These are phyloP conservation scores for Verticillium dahliae DNA, from an alignment of 2,329 filamentous ascomycete genomes.

Conservation along the genomic window DNA sequence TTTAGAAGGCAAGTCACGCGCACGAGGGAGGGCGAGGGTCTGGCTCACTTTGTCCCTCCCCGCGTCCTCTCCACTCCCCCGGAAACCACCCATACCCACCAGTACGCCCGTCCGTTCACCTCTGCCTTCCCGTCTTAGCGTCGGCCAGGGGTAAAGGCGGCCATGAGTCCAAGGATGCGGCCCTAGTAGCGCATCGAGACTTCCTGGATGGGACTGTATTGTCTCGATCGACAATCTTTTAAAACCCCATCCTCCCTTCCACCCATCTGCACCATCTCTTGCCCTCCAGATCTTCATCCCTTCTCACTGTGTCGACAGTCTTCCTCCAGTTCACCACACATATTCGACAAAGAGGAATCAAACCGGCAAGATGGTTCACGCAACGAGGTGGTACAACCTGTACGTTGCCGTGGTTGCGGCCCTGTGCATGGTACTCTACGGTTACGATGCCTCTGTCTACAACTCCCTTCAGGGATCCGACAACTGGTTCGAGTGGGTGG, in stretches of 20 bases:
- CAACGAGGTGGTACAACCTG: conserved; percentile 39
- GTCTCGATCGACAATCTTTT: conserved; percentile 1
- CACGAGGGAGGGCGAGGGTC: not conserved
- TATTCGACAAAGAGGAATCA: conserved; percentile 1
- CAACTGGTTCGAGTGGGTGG: conserved; percentile 61
- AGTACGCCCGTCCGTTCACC: conserved; percentile 1
- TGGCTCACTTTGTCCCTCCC: not conserved
- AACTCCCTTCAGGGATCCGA: conserved; percentile 64
- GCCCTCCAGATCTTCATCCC: not conserved
- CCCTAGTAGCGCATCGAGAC: not conserved
- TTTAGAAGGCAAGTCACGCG: not conserved
- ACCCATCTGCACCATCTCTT: not conserved
- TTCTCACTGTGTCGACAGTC: not conserved
- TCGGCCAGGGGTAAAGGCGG: not conserved
- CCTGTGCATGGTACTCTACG: conserved; percentile 69
- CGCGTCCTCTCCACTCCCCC: not conserved
- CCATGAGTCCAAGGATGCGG: not conserved
- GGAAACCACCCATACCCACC: not conserved
- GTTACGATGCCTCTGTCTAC: conserved; percentile 69
- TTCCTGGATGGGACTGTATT: not conserved
- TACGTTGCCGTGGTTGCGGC: conserved; percentile 50
- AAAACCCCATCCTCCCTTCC: conserved; percentile 1
- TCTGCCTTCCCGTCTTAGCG: not conserved
- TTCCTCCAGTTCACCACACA: not conserved
- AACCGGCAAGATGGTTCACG: conserved; percentile 25